Conservation (phyloP, 2,329 filamentous ascomycete species). For the Colletotrichum shisoi region DNA sequence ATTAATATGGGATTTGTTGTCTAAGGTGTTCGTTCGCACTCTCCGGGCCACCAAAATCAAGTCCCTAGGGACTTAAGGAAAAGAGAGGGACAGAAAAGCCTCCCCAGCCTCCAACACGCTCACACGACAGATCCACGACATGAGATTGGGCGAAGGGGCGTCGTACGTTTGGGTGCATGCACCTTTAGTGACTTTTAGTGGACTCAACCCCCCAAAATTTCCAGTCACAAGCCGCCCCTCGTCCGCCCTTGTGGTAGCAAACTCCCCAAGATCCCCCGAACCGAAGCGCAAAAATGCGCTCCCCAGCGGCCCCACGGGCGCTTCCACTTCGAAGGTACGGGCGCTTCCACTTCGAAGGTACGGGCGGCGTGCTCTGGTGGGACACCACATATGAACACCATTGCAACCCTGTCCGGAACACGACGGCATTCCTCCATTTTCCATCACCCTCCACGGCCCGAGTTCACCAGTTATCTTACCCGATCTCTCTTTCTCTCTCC, state of each 20-base stretch:
- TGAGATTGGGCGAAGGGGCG: conserved; percentile 25
- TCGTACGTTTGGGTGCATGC: conserved; percentile 36
- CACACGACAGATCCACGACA: conserved; percentile 35
- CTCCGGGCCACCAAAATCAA: too few species aligned
- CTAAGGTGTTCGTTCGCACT: not conserved
- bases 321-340: conserved; percentile 25
- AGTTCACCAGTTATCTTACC: conserved; percentile 21
- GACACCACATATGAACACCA: conserved; percentile 39
- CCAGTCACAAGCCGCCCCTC: conserved; percentile 35
- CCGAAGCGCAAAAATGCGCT: conserved; percentile 32
- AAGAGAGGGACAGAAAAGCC: conserved; percentile 16
- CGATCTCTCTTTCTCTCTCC: too few species aligned
- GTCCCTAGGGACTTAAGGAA: not conserved
- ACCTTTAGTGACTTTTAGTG: conserved; percentile 36
- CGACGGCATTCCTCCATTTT: conserved; percentile 38
- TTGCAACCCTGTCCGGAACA: conserved; percentile 39
- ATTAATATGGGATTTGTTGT: not conserved
- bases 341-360: conserved; percentile 24
- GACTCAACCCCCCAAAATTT: conserved; percentile 28
- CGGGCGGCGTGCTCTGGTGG: conserved; percentile 23
- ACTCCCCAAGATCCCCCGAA: conserved; percentile 28
- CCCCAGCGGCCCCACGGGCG: conserved; percentile 35
- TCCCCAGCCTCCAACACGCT: conserved; percentile 28
- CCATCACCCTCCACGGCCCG: conserved; percentile 30
- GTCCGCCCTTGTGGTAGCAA: conserved; percentile 22